Percentiles rank a stretch among this genome's conserved stretches.
Evolutionary conservation across 331 rosid genomes (phyloP).

Genomic region (Stylosanthes scabra): DNA sequence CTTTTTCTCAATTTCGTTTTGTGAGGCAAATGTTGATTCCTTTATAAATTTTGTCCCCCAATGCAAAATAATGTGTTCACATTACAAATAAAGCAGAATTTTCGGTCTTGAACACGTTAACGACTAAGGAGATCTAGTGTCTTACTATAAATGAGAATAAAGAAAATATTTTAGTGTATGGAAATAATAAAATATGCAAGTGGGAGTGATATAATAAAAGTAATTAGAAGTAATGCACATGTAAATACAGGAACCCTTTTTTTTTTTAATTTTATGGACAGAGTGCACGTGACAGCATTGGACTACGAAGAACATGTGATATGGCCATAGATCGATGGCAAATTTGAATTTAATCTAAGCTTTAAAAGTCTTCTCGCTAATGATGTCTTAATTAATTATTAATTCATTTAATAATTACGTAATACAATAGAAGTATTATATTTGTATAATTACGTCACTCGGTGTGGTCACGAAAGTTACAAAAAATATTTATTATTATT

Average conservation of each 20-base stretch:
- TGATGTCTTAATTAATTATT: no score
- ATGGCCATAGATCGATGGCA: neutral
- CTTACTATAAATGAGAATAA: neutral
- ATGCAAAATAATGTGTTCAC: neutral
- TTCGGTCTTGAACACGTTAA: neutral
- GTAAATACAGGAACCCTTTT: slow-evolving; percentile 6
- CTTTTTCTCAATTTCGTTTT: neutral
- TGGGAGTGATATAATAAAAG: no score
- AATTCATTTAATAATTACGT: neutral
- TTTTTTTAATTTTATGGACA: neutral
- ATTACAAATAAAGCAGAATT: neutral
- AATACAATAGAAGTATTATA: no score
- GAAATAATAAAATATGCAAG: no score
- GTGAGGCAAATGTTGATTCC: neutral
- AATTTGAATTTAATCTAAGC: neutral
- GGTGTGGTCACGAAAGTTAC: no score
- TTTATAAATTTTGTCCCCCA: neutral
- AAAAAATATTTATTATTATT: no score
- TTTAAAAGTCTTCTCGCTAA: neutral
- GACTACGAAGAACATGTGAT: slow-evolving; percentile 21
- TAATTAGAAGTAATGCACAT: neutral
- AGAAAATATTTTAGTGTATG: neutral
- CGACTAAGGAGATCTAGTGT: neutral
- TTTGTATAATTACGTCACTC: no score
- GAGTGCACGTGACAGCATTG: slow-evolving; percentile 17